Evolutionary conservation across 1,284 basidiomycete species (phyloP).

Genomic region (Phellopilus nigrolimitatus): DNA sequence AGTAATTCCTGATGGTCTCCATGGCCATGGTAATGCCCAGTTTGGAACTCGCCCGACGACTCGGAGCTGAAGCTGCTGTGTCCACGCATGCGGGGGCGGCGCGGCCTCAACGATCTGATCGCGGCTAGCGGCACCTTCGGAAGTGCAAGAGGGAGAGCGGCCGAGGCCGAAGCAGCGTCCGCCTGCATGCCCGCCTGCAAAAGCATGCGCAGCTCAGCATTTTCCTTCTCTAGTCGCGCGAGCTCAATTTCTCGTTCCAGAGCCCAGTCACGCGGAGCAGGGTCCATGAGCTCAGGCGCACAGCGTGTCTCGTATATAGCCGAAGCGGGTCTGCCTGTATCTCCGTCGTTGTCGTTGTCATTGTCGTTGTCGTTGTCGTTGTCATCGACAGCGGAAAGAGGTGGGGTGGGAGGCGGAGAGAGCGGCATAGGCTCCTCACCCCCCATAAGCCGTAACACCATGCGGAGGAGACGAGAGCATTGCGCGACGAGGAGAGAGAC

Average conservation of each 20-base stretch:
- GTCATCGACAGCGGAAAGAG: neutral
- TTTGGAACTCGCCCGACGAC: slow-evolving; percentile 6
- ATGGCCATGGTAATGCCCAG: neutral
- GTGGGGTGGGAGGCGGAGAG: slow-evolving; percentile 3
- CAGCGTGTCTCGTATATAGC: slow-evolving; percentile 10
- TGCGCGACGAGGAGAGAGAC: slow-evolving; percentile 69
- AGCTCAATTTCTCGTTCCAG: slow-evolving; percentile 87
- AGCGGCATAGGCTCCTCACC: slow-evolving; percentile 38
- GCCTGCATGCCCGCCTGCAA: slow-evolving; percentile 32
- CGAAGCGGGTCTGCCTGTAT: slow-evolving; percentile 18
- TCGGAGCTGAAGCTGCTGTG: slow-evolving; percentile 16
- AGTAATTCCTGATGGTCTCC: slow-evolving; percentile 10
- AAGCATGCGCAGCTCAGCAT: slow-evolving; percentile 71
- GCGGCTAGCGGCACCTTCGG: slow-evolving; percentile 11
- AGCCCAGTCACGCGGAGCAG: slow-evolving; percentile 54
- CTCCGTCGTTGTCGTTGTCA: slow-evolving; percentile 13
- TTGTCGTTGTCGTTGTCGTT: neutral
- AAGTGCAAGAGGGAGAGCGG: slow-evolving; percentile 8
- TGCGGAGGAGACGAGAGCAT: slow-evolving; percentile 69
- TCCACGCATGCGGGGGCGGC: slow-evolving; percentile 6
- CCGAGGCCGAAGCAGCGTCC: slow-evolving; percentile 8
- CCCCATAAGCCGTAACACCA: slow-evolving; percentile 64
- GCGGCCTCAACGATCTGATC: slow-evolving; percentile 9
- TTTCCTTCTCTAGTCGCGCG: slow-evolving; percentile 79
- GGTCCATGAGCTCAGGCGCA: slow-evolving; percentile 16